These are phyloP conservation scores for Diaporthe sp. DNA, from an alignment of 2,329 filamentous ascomycete species.

Conservation along the genomic window DNA sequence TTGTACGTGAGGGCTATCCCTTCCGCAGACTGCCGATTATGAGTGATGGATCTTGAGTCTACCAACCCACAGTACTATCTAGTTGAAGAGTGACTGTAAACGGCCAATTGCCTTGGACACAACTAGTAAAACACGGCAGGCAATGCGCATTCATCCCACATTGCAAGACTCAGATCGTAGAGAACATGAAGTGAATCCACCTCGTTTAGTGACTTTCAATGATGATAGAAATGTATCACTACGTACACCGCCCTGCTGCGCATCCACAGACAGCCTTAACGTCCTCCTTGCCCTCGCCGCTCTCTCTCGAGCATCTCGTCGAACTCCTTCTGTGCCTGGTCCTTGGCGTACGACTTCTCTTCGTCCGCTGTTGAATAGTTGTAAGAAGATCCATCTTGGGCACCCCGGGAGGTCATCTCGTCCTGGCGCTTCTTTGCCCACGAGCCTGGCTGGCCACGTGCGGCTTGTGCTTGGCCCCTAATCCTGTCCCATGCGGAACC, in stretches of 20 bases:
- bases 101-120: not conserved
- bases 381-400: constrained; percentile 40
- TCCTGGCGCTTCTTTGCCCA: constrained; percentile 39
- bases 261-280: not conserved
- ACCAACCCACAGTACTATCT: too few species aligned
- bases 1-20: not conserved
- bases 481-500: constrained; percentile 36
- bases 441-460: not conserved
- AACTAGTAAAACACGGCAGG: too few species aligned
- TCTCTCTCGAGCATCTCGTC: constrained; percentile 60
- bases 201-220: not conserved
- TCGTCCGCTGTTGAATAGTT: constrained; percentile 50
- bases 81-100: not conserved
- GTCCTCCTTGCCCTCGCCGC: constrained; percentile 23
- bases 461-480: constrained; percentile 28
- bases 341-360: constrained; percentile 51
- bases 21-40: not conserved
- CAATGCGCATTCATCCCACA: too few species aligned
- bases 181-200: not conserved
- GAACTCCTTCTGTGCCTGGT: constrained; percentile 62
- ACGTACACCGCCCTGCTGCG: not conserved
- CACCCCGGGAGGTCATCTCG: constrained; percentile 33
- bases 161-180: not conserved
- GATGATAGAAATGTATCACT: not conserved
- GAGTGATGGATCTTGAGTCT: not conserved